Conservation (phyloP, 352 stramenopile species). For the Thalassiosira oceanica region DNA sequence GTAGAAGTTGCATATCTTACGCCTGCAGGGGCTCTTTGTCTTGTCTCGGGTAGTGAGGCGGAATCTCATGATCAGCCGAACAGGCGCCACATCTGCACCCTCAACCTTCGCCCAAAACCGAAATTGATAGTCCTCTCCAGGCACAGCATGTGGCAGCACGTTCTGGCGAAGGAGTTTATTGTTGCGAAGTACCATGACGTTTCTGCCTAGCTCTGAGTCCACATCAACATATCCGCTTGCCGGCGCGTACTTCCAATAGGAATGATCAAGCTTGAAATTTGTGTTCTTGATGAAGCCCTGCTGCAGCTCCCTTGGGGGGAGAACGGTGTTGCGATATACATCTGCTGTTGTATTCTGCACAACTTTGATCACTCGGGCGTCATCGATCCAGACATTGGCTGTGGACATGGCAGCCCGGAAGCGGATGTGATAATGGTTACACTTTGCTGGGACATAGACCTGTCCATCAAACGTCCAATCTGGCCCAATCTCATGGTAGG, state of each 20-base stretch:
- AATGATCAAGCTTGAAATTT: slow-evolving; percentile 19
- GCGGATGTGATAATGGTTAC: slow-evolving; percentile 41
- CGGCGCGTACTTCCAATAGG: slow-evolving; percentile 35
- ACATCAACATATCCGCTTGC: slow-evolving; percentile 1
- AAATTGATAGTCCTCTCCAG: slow-evolving; percentile 18
- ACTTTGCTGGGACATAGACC: slow-evolving; percentile 9
- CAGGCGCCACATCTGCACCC: background rate
- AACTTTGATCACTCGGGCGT: slow-evolving; percentile 28
- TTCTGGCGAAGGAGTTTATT: slow-evolving; percentile 24
- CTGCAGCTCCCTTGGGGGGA: background rate
- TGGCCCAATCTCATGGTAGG: slow-evolving; percentile 23
- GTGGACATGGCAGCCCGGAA: slow-evolving; percentile 8
- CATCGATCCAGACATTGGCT: slow-evolving; percentile 25
- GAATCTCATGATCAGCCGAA: slow-evolving; percentile 23
- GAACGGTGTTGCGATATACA: background rate
- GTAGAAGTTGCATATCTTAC: slow-evolving; percentile 24
- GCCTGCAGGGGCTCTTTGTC: slow-evolving; percentile 13
- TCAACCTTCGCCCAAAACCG: slow-evolving; percentile 20
- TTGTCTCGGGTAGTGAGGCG: slow-evolving; percentile 27
- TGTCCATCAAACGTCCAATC: slow-evolving; percentile 32
- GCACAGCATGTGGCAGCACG: background rate
- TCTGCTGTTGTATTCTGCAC: background rate
- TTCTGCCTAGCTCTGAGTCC: slow-evolving; percentile 8
- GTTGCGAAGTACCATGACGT: slow-evolving; percentile 21
- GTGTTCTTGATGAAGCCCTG: slow-evolving; percentile 41